Percentiles rank a stretch among this genome's conserved stretches.
Evolutionary conservation across 1,139 yeast genomes (phyloP).

Genomic region (Hyphopichia wangnamkhiaoensis): DNA sequence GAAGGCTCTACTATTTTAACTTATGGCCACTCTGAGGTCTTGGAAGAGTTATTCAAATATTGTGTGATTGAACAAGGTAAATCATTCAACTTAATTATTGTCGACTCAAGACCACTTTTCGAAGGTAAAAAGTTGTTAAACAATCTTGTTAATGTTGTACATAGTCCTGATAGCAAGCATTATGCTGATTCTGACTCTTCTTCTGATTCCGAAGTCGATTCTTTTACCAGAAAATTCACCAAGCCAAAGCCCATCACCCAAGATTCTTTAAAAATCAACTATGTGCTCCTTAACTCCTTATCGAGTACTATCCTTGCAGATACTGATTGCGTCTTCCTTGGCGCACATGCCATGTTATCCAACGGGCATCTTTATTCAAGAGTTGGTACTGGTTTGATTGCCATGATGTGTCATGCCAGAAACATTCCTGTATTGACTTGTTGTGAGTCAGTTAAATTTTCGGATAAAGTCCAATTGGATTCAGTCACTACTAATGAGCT

Average conservation of each 20-base stretch:
- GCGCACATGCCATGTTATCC: constrained; percentile 96
- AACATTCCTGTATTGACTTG: constrained; percentile 93
- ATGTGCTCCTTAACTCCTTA: constrained; percentile 77
- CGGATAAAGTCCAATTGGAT: constrained; percentile 94
- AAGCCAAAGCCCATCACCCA: constrained; percentile 33
- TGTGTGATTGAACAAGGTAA: constrained; percentile 65
- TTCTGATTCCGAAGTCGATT: constrained; percentile 57
- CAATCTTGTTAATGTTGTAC: constrained; percentile 46
- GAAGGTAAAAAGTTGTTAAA: constrained; percentile 84
- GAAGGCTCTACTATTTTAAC: constrained; percentile 82
- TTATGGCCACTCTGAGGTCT: constrained; percentile 85
- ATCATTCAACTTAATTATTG: constrained; percentile 77
- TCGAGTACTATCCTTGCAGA: constrained; percentile 74
- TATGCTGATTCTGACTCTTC: constrained; percentile 40
- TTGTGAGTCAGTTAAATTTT: constrained; percentile 92
- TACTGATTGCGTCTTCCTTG: constrained; percentile 87
- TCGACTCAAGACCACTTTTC: constrained; percentile 93
- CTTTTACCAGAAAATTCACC: constrained; percentile 14
- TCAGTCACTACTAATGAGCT: constrained; percentile 92
- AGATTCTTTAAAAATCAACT: constrained; percentile 43
- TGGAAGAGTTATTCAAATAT: constrained; percentile 70
- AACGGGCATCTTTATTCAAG: constrained; percentile 92
- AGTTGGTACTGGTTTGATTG: constrained; percentile 92
- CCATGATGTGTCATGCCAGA: constrained; percentile 85
- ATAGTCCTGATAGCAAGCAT: constrained; percentile 35